A percentile compares a stretch with the other conserved stretches of the same genome.
Conservation (phyloP, 2,329 filamentous ascomycete genomes). For the Fusarium poae region DNA sequence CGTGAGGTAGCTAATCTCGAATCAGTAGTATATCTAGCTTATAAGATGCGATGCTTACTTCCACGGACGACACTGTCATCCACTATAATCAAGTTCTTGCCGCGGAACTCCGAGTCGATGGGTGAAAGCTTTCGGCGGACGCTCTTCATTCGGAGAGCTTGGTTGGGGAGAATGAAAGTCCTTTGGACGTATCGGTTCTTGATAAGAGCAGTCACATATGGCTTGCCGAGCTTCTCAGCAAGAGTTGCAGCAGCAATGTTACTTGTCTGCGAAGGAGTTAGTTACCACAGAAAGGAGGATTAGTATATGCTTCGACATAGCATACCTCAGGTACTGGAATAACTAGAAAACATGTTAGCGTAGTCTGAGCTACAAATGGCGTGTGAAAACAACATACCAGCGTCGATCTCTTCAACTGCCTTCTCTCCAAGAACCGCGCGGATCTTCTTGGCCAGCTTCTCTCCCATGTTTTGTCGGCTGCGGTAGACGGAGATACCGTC, state of each 20-base stretch:
- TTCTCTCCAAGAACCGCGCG: constrained; percentile 75
- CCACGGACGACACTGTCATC: constrained; percentile 93
- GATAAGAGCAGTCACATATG: constrained; percentile 84
- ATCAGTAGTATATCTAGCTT: background rate
- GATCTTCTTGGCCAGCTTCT: constrained; percentile 81
- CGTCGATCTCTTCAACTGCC: constrained; percentile 81
- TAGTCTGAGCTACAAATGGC: background rate
- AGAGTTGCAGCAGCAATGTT: constrained; percentile 84
- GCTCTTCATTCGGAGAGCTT: constrained; percentile 83
- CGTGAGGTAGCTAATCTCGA: constrained; percentile 62
- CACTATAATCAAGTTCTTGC: constrained; percentile 83
- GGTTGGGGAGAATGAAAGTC: constrained; percentile 82
- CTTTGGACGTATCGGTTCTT: constrained; percentile 92
- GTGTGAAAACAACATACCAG: constrained; percentile 52
- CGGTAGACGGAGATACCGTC: constrained; percentile 90
- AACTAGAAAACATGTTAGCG: constrained; percentile 25
- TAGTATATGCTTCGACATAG: background rate
- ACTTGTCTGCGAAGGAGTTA: constrained; percentile 69
- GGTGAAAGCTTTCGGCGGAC: constrained; percentile 91
- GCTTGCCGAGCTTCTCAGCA: constrained; percentile 80
- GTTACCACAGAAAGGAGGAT: background rate
- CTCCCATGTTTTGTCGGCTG: constrained; percentile 88
- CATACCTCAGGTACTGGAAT: constrained; percentile 66
- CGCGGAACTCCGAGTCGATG: constrained; percentile 86
- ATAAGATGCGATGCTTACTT: constrained; percentile 3